Base-by-base conservation (phyloP, 495 filamentous ascomycete genomes). In the Penicillium verhagenii region DNA sequence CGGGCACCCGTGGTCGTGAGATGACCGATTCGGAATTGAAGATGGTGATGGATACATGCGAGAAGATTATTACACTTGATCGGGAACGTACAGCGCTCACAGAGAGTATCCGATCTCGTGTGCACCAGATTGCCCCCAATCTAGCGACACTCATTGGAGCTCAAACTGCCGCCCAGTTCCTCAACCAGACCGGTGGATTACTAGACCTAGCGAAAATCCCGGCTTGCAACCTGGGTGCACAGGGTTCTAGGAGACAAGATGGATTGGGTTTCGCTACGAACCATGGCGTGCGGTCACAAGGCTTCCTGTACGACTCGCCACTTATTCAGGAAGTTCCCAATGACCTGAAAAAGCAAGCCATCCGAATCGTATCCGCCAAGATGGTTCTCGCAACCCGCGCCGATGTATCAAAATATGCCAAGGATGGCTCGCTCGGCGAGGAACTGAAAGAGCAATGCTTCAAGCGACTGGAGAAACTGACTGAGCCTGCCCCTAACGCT, bases 61-160 rank as follows among this genome's bases (percentile, higher is more conserved):
- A 91, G 56, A 93, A 91, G 83, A 89, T 91, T 35, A 77, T 96
- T 35, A 82, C 84, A 51, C 86, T 98, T 14, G 92, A 97, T 61
- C 83, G 82, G 43, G 93, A 93, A 43, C 96, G 96, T 68, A 87
- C 82, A 51, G 88, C 84, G 28, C 83, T 97, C 44, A 97, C 92
- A 3, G 87, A 94, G 60, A 97, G 93, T 63, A 93, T 97, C n/a
- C 87, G 96, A 73, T 96, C 92, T 29, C 91, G 94, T 55, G 97
- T 98, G 90, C 93, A 84, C 60, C 80, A 96, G 43, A 97, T 96
- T 63, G 94, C 95, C 10, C 94, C 94, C 8, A 98, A 98, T 60
- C 76, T 97, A 31, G 95, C 95, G n/a, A 85, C 85, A 16, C 81
- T 98, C 26, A 87, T 98, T 52, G 94, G 95, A 39, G 91, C 93